Base-by-base conservation (phyloP, 2,329 filamentous ascomycete genomes). In the Aspergillus hiratsukae region DNA sequence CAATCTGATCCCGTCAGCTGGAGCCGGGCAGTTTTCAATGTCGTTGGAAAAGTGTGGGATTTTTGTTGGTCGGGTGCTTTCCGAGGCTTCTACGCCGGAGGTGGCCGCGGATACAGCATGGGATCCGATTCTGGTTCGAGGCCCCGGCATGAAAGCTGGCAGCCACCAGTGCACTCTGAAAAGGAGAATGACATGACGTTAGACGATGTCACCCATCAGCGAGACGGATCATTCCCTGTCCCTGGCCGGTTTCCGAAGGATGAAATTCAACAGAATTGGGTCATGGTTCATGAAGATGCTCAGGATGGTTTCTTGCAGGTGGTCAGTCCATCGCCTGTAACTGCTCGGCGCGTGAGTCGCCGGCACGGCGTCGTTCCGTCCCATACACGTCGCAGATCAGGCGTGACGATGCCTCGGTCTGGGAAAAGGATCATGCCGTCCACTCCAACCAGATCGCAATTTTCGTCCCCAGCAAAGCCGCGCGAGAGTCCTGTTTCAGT, bases 51-150 rank as follows among this genome's bases (percentile, higher is more conserved):
- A 66, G 85, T 96, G 0, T 91, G 90, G 83, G 84, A 91, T 63
- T 94, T 96, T 66, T 96, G 92, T 76, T 89, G 80, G 70, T 72
- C 78, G 3, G 77, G 70, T 25, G 84, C 88, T 0, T 95, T 97
- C 67, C 82, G 83, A 54, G 92, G 92, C 0, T 97, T 97, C 71
- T 87, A 92, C 59, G 91, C 92, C 11, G 93, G 92, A 7, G 90
- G 88, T 3, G 93, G 92, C 8, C 80, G 79, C 58, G 86, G 85
- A 27, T 96, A 92, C 67, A 77, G 82, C 6, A 76, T 90, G 63
- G 70, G 78, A 27, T 57, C 69, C 51, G 68, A 46, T 19, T 19
- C 41, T 45, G 21, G 19, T 23, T 54, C 58, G 35, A 51, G 58
- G 52, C 51, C 58, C 28, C 59, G 58, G 8, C 56, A 66, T 4